Evolutionary conservation across 2,329 filamentous ascomycete genomes (phyloP), one percentile per base, ranked within the genome.

Genomic region (Aschersonia sp.): DNA sequence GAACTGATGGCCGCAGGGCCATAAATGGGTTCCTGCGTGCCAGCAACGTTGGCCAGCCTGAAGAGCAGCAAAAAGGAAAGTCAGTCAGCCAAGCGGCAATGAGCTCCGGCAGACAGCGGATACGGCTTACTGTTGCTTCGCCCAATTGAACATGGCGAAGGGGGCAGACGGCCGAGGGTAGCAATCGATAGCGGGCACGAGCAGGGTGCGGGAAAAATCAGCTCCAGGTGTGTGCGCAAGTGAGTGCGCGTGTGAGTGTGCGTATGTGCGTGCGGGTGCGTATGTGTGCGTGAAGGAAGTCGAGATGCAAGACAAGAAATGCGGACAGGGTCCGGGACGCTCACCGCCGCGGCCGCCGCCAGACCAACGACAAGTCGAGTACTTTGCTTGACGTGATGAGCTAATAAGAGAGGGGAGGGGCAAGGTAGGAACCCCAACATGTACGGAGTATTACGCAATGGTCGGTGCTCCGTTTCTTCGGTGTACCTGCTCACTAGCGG

Each of bases 21-120:
- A 66, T 98, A 96, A 68, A 94, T 85, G 62, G 91, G 91, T 75
- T 96, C 89, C 67, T 94, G 85, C 48, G 91, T 97, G 69, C 94
- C 89, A 62, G 89, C 89, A 64, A 95, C 89, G 67, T 89, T 75
- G 65, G 76, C 78, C 68, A 84, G 67, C 65, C 78, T 83, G 57
- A 54, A 49, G 51, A 30, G 44, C 40, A 47, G 48, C 46, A 35
- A 43, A 56, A 44, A 53, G 31, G 29, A 30, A 31, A 32, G 31
- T 43, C 30, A 38, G 35, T 51, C 41, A 50, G 51, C 43, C 49
- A 20, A 20, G 20, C 47, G 49, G 42, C 46, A 6, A 31, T 45
- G 51, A 45, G 45, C 47, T 30, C 35, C 35, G 35, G 35, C 35
- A 38, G 40, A n/a, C 4, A 42, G 20, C 6, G 10, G 40, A 28